A percentile compares a stretch with the other conserved stretches of the same genome.
Conservation (phyloP, 305 asterid genomes). For the Plantago rigida region DNA sequence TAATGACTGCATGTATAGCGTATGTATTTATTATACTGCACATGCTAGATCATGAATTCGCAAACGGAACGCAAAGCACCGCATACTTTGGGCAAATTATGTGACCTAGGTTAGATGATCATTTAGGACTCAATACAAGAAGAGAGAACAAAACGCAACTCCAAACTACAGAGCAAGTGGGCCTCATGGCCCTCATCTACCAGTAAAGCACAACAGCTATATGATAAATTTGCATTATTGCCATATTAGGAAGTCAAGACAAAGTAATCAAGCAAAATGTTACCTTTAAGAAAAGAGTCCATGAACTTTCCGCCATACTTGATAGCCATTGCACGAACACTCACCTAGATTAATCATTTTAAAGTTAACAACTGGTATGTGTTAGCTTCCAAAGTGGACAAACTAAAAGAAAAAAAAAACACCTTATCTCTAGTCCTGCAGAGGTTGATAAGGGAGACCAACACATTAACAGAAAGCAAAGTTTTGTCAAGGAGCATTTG, state of each 20-base stretch:
- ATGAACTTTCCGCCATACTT: slow-evolving; percentile 83
- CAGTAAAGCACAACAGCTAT: no score
- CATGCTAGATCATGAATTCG: no score
- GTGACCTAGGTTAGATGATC: no score
- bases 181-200: no score
- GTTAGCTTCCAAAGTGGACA: slow-evolving; percentile 14
- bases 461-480: slow-evolving; percentile 57
- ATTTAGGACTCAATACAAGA: no score
- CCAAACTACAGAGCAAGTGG: no score
- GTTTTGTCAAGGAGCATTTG: slow-evolving; percentile 50
- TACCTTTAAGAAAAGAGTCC: slow-evolving; percentile 81
- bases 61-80: no score
- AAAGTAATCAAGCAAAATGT: slow-evolving; percentile 15
- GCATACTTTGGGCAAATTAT: no score
- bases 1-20: no score
- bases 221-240: no score
- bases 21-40: no score
- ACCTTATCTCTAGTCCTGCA: slow-evolving; percentile 73
- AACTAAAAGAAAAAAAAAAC: neutral
- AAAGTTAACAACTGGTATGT: slow-evolving; percentile 24
- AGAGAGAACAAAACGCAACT: no score
- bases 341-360: slow-evolving; percentile 43
- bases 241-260: slow-evolving; percentile 1
- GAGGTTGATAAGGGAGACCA: slow-evolving; percentile 56
- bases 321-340: slow-evolving; percentile 66